Evolutionary conservation across 108 stramenopile species (phyloP), one percentile per base, ranked within the genome.

Genomic region (Nitzschia sp.): DNA sequence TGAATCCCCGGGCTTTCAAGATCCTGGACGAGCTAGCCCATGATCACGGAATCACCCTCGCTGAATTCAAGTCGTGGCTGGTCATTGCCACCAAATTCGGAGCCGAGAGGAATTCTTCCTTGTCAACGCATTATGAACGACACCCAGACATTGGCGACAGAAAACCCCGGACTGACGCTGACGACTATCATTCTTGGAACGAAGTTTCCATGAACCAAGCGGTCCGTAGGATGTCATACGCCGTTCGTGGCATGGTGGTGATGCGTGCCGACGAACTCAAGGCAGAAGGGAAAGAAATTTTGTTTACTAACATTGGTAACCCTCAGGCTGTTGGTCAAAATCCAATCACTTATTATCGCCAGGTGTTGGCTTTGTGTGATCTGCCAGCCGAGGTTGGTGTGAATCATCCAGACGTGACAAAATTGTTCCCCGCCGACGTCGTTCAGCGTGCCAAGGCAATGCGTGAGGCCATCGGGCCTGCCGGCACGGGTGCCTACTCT

Each of bases 301-400:
- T 97, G 35, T 92, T 89, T 68, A 97, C 95, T 62, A 98, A 99
- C 64, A 96, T 97, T 59, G 98, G 98, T 34, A 98, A 98, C 73
- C 98, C 98, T 25, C 98, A 98, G 42, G 70, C 94, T 3, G 89
- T 97, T 15, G 80, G 87, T 21, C 98, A 98, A 72, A 68, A 77
- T 49, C 96, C 97, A 1, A 69, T 98, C 54, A 94, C 92, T 4
- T 98, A 86, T 74, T 83, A 85, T 31, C 80, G 98, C 3, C 91
- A 97, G 70, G 95, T 98, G 31, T 47, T 97, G 57, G 89, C 98
- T 24, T 68, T 92, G 19, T 70, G 73, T 11, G 88, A 92, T 66
- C 74, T 92, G 2, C 89, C 85, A 33, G 83, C 72, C 46, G 83
- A 71, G 18, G 57, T 71, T 19, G 91, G 91, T 6, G 77, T 92